Evolutionary conservation across 2,329 filamentous ascomycete species (phyloP), one percentile per base, ranked within the genome.

Genomic region (Rutstroemia sp.): DNA sequence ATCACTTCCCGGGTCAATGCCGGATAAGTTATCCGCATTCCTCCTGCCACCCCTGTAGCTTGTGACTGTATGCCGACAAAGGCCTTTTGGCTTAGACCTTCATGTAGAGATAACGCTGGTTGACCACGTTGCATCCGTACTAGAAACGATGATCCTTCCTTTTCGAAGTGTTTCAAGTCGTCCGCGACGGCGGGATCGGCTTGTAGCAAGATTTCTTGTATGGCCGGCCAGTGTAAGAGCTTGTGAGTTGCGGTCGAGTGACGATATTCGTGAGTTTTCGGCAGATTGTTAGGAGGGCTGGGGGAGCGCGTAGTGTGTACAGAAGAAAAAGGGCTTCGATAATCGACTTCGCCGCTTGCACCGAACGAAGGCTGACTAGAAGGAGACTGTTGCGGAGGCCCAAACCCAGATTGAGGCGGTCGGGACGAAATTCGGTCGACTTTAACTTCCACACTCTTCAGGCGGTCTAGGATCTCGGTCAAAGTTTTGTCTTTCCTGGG

Each of bases 401-500:
- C 61, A 49, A 61, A 64, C 3, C 59, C 60, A 42, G 47, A 53
- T 34, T 44, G 49, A n/a, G 23, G 54, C 27, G 5, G 45, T 25
- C 60, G 61, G 38, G 42, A 41, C 21, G 61, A 59, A 54, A 65
- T 61, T 61, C 68, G 64, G 64, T 84, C 80, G 61, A 84, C 74
- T 67, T 83, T 83, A 53, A 67, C 73, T 65, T 83, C 80, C 46
- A 84, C 70, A 52, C 70, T 73, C 60, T 77, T 79, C 52, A 84
- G 71, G 9, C 77, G 74, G 49, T 83, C 79, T 30, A 84, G 71
- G 53, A 85, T 83, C 64, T 85, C 79, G 41, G 80, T 75, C 62
- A 84, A 72, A 2, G 80, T 84, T 69, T 80, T 83, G 67, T 85
- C 81, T 70, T 85, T 85, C 66, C 80, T 83, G 63, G 44, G 25